phyloP scores from a whole-genome alignment of 495 filamentous ascomycete genomes.

The Xylaria bambusicola region DNA sequence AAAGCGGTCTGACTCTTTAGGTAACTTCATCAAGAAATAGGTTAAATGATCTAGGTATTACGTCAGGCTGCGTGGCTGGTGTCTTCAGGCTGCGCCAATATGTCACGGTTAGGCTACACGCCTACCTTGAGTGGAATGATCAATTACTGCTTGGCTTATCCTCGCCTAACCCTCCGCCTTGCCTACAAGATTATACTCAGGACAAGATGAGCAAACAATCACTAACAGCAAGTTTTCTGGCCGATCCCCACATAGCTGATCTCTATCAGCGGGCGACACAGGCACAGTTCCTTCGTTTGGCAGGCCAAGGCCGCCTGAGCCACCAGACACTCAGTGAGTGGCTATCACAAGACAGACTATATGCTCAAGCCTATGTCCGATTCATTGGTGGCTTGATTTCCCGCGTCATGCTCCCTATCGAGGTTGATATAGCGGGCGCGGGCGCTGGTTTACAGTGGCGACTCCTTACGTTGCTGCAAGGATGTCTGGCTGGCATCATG shows the following conservation, averaged over 20 bases:
- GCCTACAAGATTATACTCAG: no score
- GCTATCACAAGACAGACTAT: conserved; percentile 76
- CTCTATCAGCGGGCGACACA: conserved; percentile 61
- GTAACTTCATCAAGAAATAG: no score
- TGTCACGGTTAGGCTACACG: no score
- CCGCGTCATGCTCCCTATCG: conserved; percentile 58
- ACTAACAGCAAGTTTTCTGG: conserved; percentile 55
- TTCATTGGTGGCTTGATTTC: conserved; percentile 68
- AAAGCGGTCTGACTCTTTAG: no score
- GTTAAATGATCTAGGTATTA: conserved; percentile 22
- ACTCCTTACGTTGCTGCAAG: conserved; percentile 62
- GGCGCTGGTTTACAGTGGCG: conserved; percentile 48
- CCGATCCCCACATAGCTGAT: conserved; percentile 27
- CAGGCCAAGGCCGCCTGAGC: conserved; percentile 63
- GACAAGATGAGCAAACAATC: conserved; percentile 35
- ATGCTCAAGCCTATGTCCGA: conserved; percentile 70
- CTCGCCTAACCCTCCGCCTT: no score
- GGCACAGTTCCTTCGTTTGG: conserved; percentile 67
- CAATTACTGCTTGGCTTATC: no score
- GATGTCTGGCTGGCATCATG: conserved; percentile 63
- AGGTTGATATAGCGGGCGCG: conserved; percentile 25
- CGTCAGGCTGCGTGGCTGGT: conserved; percentile 19
- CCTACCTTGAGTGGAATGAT: no score
- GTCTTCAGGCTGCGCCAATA: background rate
- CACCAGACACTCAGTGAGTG: conserved; percentile 61